Base-by-base conservation (phyloP, 2,329 filamentous ascomycete species). In the Colletotrichum melonis region DNA sequence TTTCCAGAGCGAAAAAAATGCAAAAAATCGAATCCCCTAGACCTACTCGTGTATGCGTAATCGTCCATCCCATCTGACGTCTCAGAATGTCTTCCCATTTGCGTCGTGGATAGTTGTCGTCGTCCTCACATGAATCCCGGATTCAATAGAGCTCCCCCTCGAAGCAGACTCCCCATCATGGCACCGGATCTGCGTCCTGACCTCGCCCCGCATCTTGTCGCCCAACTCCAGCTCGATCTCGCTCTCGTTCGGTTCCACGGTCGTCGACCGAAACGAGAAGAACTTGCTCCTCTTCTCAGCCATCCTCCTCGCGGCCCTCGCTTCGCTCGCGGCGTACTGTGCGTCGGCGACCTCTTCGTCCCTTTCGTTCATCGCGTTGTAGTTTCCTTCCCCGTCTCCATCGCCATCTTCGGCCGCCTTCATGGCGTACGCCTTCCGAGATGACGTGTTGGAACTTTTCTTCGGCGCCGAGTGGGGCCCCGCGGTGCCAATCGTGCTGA, bases 171-270 rank as follows among this genome's bases (percentile, higher is more conserved):
- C 62, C 9, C 26, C 64, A 1, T 70, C 59, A 9, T 46, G 67
- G 19, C 60, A 30, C 54, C 66, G 74, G 32, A 82, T 81, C 28
- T 82, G 76, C 32, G 80, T 82, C 56, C 76, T 77, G 12, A 82
- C 80, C 32, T 81, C 76, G 28, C 80, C 80, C 4, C 74, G 67
- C 14, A 75, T 67, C 73, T 79, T 80, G 58, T 82, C 80, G 3
- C 79, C 80, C 16, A 81, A 73, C 22, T 79, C 78, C 16, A 81
- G 74, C 24, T 79, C 78, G 19, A 80, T 65, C 55, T 78, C 72
- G 52, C 78, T 82, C 60, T 80, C 79, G 68, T 69, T 77, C 54
- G 56, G 73, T 38, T 68, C 35, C 9, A 30, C 24, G 26, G 35
- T 22, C 22, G 49, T 8, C 24, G 56, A 24, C 12, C 54, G 38